phyloP scores from a whole-genome alignment of 495 filamentous ascomycete species.

The Xylaria venustula region DNA sequence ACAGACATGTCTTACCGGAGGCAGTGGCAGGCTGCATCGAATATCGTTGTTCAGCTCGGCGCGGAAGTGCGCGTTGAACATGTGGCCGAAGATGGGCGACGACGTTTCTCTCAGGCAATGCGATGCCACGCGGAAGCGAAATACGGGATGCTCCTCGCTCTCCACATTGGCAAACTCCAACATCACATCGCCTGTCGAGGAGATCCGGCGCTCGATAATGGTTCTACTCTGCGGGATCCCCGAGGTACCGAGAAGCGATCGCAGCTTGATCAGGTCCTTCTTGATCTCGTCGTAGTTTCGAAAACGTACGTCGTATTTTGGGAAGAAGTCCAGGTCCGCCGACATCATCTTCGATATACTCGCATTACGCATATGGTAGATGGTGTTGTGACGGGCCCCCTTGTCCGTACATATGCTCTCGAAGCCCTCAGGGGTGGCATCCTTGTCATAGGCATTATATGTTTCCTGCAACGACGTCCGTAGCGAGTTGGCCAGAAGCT shows the following conservation, averaged over 20 bases:
- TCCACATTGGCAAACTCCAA: constrained; percentile 37
- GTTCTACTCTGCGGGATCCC: constrained; percentile 18
- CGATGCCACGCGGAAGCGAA: constrained; percentile 40
- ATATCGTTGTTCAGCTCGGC: constrained; percentile 22
- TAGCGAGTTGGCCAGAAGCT: constrained; percentile 26
- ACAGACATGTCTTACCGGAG: constrained; percentile 25
- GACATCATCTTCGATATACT: constrained; percentile 33
- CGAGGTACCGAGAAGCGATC: constrained; percentile 17
- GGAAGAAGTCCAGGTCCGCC: constrained; percentile 27
- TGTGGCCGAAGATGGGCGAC: constrained; percentile 34
- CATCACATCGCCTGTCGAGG: constrained; percentile 32
- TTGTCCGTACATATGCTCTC: constrained; percentile 28
- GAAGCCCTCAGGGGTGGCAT: constrained; percentile 24
- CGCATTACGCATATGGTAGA: constrained; percentile 30
- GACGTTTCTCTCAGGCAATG: constrained; percentile 36
- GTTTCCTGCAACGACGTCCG: constrained; percentile 25
- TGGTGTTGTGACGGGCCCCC: constrained; percentile 21
- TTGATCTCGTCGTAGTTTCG: constrained; percentile 28
- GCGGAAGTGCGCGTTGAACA: constrained; percentile 26
- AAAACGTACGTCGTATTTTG: constrained; percentile 22
- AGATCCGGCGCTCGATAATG: constrained; percentile 22
- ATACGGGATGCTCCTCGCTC: constrained; percentile 22
- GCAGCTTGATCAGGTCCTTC: constrained; percentile 18
- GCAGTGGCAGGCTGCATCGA: constrained; percentile 25
- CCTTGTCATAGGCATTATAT: constrained; percentile 31